Evolutionary conservation across 164 flowering plant genomes (phyloP).

Genomic region (Chimonanthus salicifolius): DNA sequence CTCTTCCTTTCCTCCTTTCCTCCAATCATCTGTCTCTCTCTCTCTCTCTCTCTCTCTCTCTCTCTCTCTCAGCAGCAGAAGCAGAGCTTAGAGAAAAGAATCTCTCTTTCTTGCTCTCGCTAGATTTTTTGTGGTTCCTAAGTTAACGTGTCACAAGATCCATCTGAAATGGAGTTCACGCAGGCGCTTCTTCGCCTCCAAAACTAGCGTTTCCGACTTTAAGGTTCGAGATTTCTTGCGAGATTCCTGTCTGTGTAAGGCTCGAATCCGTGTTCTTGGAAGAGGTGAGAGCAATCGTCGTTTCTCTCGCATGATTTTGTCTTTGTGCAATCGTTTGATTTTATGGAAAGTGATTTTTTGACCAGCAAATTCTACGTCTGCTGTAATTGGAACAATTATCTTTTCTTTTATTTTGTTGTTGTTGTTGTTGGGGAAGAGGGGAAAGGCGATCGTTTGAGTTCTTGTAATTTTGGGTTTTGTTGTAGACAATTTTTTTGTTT

Average conservation of each 20-base stretch:
- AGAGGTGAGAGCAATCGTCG: slow-evolving; percentile 3
- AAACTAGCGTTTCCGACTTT: not conserved
- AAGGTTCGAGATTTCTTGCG: not conserved
- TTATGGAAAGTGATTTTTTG: not conserved
- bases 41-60: no score
- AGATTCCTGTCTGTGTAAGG: not conserved
- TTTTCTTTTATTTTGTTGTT: no score
- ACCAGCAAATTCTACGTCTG: not conserved
- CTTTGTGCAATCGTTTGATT: not conserved
- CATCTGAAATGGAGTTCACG: not conserved
- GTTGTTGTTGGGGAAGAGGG: not conserved
- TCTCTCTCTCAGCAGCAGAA: not conserved
- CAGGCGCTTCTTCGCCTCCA: not conserved
- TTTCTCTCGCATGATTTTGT: not conserved
- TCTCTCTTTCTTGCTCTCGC: not conserved
- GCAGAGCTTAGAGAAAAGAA: not conserved
- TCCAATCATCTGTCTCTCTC: slow-evolving; percentile 27
- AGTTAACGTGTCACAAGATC: not conserved
- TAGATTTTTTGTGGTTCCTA: no score
- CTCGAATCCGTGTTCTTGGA: not conserved
- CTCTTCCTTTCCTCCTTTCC: slow-evolving; percentile 15
- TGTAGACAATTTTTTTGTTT: no score
- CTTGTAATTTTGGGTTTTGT: not conserved
- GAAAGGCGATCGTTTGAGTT: not conserved
- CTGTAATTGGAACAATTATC: not conserved